Conservation (phyloP, 23 red algal species). For the Cyanidioschyzon merolae region DNA sequence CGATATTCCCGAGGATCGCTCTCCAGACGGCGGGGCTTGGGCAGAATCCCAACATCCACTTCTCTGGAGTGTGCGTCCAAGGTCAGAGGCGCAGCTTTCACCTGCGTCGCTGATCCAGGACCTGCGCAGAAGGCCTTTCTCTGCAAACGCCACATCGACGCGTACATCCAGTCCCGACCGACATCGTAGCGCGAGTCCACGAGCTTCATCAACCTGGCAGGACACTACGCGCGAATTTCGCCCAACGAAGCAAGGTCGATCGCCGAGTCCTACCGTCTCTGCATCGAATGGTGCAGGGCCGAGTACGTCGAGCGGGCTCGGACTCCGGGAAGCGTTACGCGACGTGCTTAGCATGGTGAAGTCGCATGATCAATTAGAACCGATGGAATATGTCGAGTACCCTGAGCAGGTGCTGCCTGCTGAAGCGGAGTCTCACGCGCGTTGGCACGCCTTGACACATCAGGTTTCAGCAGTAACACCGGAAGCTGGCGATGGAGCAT, state of each 20-base stretch:
- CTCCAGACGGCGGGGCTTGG: conserved; percentile 10
- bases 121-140: neutral
- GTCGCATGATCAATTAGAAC: neutral
- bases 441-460: neutral
- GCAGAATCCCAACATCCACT: neutral
- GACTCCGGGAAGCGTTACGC: neutral
- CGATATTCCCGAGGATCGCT: conserved; percentile 10
- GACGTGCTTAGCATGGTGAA: conserved; percentile 2
- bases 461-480: neutral
- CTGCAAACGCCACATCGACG: neutral
- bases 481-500: neutral
- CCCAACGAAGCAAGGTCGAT: neutral
- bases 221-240: neutral
- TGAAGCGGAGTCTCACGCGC: neutral
- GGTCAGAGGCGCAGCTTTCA: neutral
- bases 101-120: neutral
- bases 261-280: neutral
- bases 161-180: neutral
- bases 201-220: neutral
- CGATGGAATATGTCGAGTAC: neutral
- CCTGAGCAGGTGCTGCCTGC: conserved; percentile 7
- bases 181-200: neutral
- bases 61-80: neutral
- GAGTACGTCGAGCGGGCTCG: neutral
- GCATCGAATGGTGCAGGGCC: neutral